Base-by-base conservation (phyloP, 352 stramenopile species). In the Phytophthora macrochlamydospora region DNA sequence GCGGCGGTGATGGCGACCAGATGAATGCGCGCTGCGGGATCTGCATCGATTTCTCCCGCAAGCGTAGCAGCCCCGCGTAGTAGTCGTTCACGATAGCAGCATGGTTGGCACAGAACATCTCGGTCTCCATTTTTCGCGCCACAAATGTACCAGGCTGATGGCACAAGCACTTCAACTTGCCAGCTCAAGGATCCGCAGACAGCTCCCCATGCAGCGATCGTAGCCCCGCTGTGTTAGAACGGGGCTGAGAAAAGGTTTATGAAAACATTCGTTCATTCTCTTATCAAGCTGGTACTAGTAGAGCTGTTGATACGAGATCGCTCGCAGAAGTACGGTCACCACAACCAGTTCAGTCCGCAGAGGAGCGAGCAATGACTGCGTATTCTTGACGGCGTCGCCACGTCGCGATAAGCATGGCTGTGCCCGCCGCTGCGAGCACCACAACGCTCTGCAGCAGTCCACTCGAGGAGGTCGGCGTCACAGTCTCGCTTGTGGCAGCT, bases 61-160 rank as follows among this genome's bases (percentile, higher is more conserved):
- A 45, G 52, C 56, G 46, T 28, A 79, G 35, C 4, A n/a, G 48
- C 12, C 69, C 61, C 29, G 29, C 30, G 71, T 91, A 93, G 60
- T 93, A 93, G 11, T 48, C 59, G 56, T 79, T 74, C 58, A 93
- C 73, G 18, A 74, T 44, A 46, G 62, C 76, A 8, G 75, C 59
- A 32, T 91, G 83, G 56, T 90, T 82, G 30, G 85, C 69, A 35
- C 56, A 51, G 18, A 61, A 68, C 40, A 77, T 45, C 48, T 68
- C 69, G 31, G 51, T 52, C 38, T 75, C 50, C 62, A 68, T 68
- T 33, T 3, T 54, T 43, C 29, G 45, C 24, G 48, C 51, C 68
- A 71, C 32, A 5, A 42, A 3, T 40, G 48, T 40, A 40, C 35
- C 35, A 40, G 35, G 9, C 35, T 40, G 9, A 11, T 40, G 35